Evolutionary conservation across 2,329 filamentous ascomycete species (phyloP), one percentile per base, ranked within the genome.

Genomic region (Fusarium albosuccineum): DNA sequence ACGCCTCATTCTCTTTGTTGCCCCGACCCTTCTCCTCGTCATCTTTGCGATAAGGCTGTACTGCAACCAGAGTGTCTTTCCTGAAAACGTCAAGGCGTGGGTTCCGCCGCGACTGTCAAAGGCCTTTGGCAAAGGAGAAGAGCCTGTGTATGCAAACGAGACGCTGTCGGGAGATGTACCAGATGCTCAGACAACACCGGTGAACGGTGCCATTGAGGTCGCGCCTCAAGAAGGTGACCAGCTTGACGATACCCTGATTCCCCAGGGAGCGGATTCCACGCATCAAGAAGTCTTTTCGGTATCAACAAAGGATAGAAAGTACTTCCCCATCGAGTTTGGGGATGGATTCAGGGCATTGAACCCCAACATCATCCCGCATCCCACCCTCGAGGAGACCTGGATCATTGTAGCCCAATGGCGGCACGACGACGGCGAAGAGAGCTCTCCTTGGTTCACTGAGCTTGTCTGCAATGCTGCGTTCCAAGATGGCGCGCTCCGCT

Each of bases 281-380:
- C 77, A 82, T 54, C 71, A 76, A 42, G 75, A 82, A 62, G 63
- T 87, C 41, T 83, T 78, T 68, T 88, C 86, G 1, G 40, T 74
- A 3, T 83, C 84, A 0, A 85, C 82, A 0, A 48, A 62, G 1
- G 77, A 86, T 66, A 75, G 72, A 34, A 81, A 78, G 33, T 88
- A 81, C 76, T 87, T 87, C 66, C 63, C 67, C 27, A 81, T 89
- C 71, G 74, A 79, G 14, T 86, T 88, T 64, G 79, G 77, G 10
- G 73, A 74, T 34, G 68, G 78, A 6, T 56, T 70, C 7, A 30
- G 17, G n/a, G 78, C 79, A 33, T 80, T 84, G 58, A 89, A 88
- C 61, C 86, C 87, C 14, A 89, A 85, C 73, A 82, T 89, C 64
- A 80, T 89, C 39, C 85, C 87, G 0, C 87, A 89, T 70, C 86